Evolutionary conservation across 2,329 filamentous ascomycete species (phyloP).

Genomic region (Xylariales sp.): DNA sequence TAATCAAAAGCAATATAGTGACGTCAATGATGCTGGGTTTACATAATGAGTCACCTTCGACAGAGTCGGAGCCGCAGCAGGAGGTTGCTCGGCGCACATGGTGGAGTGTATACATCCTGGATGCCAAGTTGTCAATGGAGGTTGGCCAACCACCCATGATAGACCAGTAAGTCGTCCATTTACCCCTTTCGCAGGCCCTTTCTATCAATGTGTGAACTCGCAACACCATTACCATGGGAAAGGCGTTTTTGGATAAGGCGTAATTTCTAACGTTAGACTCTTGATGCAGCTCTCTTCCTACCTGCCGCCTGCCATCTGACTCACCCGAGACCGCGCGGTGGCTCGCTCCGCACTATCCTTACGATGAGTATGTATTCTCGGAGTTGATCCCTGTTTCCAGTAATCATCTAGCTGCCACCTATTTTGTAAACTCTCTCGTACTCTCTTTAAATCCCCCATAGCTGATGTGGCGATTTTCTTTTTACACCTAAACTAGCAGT

Average conservation of each 20-base stretch:
- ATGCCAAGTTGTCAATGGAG: conserved; percentile 37
- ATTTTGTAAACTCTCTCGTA: too few relatives aligned
- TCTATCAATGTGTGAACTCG: too few relatives aligned
- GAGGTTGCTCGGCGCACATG: conserved; percentile 38
- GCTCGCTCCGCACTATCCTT: conserved; percentile 33
- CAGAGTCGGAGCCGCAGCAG: conserved; percentile 25
- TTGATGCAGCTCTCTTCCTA: conserved; percentile 9
- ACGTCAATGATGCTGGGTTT: conserved; percentile 35
- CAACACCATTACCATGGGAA: too few relatives aligned
- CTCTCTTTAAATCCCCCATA: too few relatives aligned
- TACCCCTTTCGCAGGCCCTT: too few relatives aligned
- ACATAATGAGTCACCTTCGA: conserved; percentile 23
- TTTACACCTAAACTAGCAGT: too few relatives aligned
- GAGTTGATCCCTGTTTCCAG: too few relatives aligned
- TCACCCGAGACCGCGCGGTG: conserved; percentile 27
- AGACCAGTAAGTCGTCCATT: background rate
- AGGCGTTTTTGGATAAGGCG: too few relatives aligned
- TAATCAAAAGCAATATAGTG: conserved; percentile 2
- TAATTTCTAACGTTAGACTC: background rate
- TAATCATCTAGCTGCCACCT: too few relatives aligned
- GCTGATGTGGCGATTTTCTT: too few relatives aligned
- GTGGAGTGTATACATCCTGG: conserved; percentile 40
- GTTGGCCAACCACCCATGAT: conserved; percentile 37
- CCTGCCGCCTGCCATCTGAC: conserved; percentile 26
- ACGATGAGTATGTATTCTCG: conserved; percentile 13